Conservation (phyloP, 768 basidiomycete genomes). For the Amanita muscaria region DNA sequence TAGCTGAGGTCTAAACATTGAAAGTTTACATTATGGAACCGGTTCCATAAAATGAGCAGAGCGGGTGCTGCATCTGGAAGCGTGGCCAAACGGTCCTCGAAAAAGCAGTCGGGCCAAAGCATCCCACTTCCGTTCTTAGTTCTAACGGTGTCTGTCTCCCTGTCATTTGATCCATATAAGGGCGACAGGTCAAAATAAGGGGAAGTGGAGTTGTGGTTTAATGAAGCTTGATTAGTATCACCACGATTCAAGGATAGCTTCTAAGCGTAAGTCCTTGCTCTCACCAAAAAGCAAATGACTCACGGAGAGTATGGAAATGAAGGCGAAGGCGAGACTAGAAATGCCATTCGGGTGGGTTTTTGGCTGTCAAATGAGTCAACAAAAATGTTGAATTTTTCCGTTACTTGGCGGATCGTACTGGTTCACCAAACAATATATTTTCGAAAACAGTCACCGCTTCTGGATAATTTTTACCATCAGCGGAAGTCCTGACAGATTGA, state of each 20-base stretch:
- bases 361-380: neutral
- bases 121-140: constrained; percentile 17
- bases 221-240: neutral
- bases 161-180: constrained; percentile 14
- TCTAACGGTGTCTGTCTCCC: constrained; percentile 13
- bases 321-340: constrained; percentile 9
- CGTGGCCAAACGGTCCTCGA: constrained; percentile 11
- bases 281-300: neutral
- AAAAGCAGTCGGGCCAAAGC: constrained; percentile 18
- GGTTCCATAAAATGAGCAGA: constrained; percentile 17
- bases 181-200: constrained; percentile 17
- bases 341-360: constrained; percentile 11
- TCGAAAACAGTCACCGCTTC: no score
- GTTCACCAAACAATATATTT: neutral
- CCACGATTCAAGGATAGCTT: constrained; percentile 11
- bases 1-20: neutral
- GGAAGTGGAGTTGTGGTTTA: constrained; percentile 8
- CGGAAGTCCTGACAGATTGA: no score
- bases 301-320: constrained; percentile 11
- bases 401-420: neutral
- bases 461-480: no score
- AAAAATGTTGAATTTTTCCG: neutral
- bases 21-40: constrained; percentile 18
- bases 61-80: constrained; percentile 13
- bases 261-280: neutral